Evolutionary conservation across 441 rosid genomes (phyloP).

Genomic region (Omphalea diandra): DNA sequence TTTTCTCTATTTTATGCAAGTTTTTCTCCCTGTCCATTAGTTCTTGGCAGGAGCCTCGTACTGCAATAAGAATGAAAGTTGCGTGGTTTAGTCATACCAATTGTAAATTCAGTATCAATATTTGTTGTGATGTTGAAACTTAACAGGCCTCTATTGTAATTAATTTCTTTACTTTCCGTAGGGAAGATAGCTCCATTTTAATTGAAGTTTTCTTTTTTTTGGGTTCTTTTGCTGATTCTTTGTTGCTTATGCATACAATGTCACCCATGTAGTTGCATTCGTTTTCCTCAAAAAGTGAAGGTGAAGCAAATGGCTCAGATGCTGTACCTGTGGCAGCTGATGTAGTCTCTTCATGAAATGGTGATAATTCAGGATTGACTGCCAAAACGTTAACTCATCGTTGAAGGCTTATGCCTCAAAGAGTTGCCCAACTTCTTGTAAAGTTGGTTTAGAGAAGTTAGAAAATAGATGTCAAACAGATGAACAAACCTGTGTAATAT

Average conservation of each 20-base stretch:
- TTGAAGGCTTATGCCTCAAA: too few relatives aligned
- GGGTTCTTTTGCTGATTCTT: too few relatives aligned
- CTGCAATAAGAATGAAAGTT: not conserved
- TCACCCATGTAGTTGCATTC: not conserved
- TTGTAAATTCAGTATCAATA: not conserved
- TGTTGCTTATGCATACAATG: not conserved
- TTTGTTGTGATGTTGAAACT: not conserved
- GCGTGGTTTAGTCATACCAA: not conserved
- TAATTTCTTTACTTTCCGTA: not conserved
- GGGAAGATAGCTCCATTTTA: not conserved
- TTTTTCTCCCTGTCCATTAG: not conserved
- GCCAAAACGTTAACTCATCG: constrained; percentile 14
- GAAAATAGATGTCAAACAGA: constrained; percentile 10
- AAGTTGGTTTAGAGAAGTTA: not conserved
- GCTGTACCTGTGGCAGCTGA: constrained; percentile 17
- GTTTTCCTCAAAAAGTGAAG: constrained; percentile 23
- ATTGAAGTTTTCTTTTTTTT: not conserved
- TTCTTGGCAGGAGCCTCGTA: not conserved
- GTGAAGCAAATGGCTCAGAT: constrained; percentile 25
- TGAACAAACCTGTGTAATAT: constrained; percentile 1
- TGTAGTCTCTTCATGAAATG: constrained; percentile 25
- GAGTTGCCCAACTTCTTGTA: not conserved
- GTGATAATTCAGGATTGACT: constrained; percentile 27
- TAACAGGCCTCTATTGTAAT: not conserved
- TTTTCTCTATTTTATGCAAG: not conserved